Evolutionary conservation across 225 moss, liverwort and hornwort genomes (phyloP), one percentile per base, ranked within the genome.

Genomic region (Anthoceros angustus): DNA sequence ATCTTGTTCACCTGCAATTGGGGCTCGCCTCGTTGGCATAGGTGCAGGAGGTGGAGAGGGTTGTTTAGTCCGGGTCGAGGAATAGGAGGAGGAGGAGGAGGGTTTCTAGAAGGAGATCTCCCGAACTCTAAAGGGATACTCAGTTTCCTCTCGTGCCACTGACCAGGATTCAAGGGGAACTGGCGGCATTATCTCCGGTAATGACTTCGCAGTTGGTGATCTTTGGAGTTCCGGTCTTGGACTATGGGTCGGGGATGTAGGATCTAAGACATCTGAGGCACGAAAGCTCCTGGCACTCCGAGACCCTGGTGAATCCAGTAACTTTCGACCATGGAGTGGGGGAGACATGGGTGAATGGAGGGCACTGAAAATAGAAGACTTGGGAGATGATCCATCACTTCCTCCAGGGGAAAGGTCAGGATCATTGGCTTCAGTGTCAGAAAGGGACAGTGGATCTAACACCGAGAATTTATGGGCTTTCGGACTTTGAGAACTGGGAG

Each of bases 1-100:
- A 61, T 80, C 83, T 72, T 79, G 55, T 23, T 55, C n/a, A 18
- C 55, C 55, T 55, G 55, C n/a, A 55, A 55, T 23, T 0, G 55
- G 55, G 55, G 55, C 55, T 0, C 55, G 55, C 55, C 55, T 55
- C 23, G 55, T 55, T 15, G 55, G 55, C 55, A 55, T 55, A 7
- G 55, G 55, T 55, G 10, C 10, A 18, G 55, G 18, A 7, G 55
- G 12, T 23, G 23, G 23, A 55, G 55, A 20, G 55, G n/a, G 18
- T 55, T 55, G 55, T 23, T 18, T 7, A 15, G 18, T 23, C 18
- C 55, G 55, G 55, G 32, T 32, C 32, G 32, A 32, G 32, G n/a
- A 12, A n/a, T n/a, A 55, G 23, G 55, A 55, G 55, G 16, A 55
- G 55, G 55, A 18, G 55, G 10, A 18, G 55, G n/a, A 55, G 55